Evolutionary conservation across 1,139 yeast genomes (phyloP).

Genomic region (Saccharomycopsis phalli): DNA sequence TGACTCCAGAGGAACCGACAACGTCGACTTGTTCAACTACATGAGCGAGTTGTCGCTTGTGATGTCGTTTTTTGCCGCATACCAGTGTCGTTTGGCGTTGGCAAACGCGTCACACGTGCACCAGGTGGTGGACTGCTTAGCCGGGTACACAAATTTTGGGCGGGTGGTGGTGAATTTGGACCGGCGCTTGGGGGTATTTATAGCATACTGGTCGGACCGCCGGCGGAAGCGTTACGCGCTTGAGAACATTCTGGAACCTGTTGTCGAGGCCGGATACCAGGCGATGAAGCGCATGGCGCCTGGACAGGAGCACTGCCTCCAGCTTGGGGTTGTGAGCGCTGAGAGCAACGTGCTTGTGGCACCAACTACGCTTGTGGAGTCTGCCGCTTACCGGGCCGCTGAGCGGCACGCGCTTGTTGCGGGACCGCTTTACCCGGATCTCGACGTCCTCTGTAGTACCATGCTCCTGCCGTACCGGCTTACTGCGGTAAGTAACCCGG

Average conservation of each 20-base stretch:
- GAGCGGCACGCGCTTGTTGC: no score
- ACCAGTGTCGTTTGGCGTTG: background rate
- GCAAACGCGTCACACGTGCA: background rate
- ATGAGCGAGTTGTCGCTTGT: constrained; percentile 15
- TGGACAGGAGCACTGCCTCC: constrained; percentile 7
- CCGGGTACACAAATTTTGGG: constrained; percentile 16
- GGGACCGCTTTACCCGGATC: no score
- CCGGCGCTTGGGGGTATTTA: constrained; percentile 14
- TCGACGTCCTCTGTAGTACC: constrained; percentile 6
- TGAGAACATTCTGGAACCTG: no score
- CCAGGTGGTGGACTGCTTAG: constrained; percentile 11
- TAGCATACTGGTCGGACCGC: constrained; percentile 19
- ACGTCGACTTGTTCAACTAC: constrained; percentile 15
- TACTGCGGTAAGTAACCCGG: constrained; percentile 3
- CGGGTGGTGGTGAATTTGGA: constrained; percentile 7
- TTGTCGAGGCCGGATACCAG: background rate
- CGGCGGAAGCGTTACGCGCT: constrained; percentile 10
- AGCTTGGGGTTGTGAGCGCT: constrained; percentile 5
- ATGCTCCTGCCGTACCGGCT: background rate
- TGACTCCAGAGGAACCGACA: background rate
- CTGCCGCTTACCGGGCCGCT: background rate
- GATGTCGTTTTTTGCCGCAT: constrained; percentile 1
- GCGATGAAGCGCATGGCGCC: no score
- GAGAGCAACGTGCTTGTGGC: constrained; percentile 8
- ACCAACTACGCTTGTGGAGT: no score